phyloP scores from a whole-genome alignment of 2,329 filamentous ascomycete genomes.

The Aschersonia sp. region DNA sequence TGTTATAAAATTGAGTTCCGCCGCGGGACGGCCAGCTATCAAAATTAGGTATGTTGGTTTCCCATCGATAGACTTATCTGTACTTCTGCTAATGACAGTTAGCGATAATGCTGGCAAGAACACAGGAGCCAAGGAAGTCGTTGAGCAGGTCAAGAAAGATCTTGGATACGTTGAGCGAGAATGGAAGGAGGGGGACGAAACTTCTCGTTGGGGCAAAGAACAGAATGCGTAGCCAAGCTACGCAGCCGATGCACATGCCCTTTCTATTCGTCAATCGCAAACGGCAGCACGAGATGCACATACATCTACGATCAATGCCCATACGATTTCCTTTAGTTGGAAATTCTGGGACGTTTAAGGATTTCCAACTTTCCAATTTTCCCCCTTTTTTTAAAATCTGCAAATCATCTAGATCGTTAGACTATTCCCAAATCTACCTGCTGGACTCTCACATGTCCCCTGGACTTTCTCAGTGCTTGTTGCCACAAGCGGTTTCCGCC shows the following conservation, averaged over 20 bases:
- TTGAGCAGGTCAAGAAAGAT: conserved; percentile 69
- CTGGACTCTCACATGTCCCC: too few species aligned
- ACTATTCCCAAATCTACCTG: too few species aligned
- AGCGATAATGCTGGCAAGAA: conserved; percentile 85
- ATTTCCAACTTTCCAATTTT: too few species aligned
- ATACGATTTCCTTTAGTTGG: too few species aligned
- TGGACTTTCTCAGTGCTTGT: too few species aligned
- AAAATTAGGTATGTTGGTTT: conserved; percentile 54
- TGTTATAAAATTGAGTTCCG: conserved; percentile 90
- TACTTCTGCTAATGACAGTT: conserved; percentile 6
- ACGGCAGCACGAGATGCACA: too few species aligned
- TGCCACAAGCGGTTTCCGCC: too few species aligned
- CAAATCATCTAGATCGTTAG: too few species aligned
- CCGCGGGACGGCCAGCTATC: conserved; percentile 65
- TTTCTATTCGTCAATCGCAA: background rate
- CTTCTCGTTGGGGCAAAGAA: conserved; percentile 59
- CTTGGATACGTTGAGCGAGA: conserved; percentile 75
- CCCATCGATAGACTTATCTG: background rate
- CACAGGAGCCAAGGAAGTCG: conserved; percentile 68
- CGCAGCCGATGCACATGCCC: background rate
- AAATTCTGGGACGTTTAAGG: too few species aligned
- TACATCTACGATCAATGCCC: too few species aligned
- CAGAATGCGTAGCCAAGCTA: conserved; percentile 10
- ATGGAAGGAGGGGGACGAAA: conserved; percentile 77
- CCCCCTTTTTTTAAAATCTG: too few species aligned